A percentile compares a stretch with the other conserved stretches of the same genome.
phyloP scores from a whole-genome alignment of 2,329 filamentous ascomycete species.

The Xylariaceae sp. region DNA sequence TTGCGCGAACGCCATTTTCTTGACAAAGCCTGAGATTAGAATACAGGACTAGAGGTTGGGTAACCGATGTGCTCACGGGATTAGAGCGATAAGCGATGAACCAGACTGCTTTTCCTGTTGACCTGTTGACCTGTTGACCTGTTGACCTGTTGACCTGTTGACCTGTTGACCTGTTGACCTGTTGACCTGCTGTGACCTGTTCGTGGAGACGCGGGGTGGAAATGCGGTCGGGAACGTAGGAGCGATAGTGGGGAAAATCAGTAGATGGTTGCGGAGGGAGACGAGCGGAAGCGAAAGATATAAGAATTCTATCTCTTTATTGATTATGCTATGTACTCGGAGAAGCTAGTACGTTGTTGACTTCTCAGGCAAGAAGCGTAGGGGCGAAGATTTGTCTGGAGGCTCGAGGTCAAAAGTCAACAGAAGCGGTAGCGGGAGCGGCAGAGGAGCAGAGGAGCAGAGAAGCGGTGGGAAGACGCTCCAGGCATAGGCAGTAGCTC shows the following conservation, averaged over 20 bases:
- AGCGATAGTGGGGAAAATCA: slow-evolving; percentile 8
- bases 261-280: slow-evolving; percentile 11
- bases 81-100: neutral
- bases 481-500: slow-evolving; percentile 9
- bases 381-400: slow-evolving; percentile 8
- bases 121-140: neutral
- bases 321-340: slow-evolving; percentile 46
- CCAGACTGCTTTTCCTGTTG: neutral
- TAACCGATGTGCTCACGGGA: slow-evolving; percentile 4
- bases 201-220: slow-evolving; percentile 4
- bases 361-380: slow-evolving; percentile 1
- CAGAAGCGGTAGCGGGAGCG: slow-evolving; percentile 4
- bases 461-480: slow-evolving; percentile 14
- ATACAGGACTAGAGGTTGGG: neutral
- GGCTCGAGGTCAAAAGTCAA: slow-evolving; percentile 6
- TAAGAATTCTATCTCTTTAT: slow-evolving; percentile 41
- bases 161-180: neutral
- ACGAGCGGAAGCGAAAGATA: slow-evolving; percentile 18
- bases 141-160: neutral
- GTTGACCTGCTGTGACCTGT: neutral
- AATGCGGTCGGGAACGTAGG: slow-evolving; percentile 3
- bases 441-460: no score
- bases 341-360: slow-evolving; percentile 1
- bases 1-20: slow-evolving; percentile 37
- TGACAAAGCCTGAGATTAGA: neutral